Conservation (phyloP, 176 grass and related monocot species). For the Pontederia paniculata region DNA sequence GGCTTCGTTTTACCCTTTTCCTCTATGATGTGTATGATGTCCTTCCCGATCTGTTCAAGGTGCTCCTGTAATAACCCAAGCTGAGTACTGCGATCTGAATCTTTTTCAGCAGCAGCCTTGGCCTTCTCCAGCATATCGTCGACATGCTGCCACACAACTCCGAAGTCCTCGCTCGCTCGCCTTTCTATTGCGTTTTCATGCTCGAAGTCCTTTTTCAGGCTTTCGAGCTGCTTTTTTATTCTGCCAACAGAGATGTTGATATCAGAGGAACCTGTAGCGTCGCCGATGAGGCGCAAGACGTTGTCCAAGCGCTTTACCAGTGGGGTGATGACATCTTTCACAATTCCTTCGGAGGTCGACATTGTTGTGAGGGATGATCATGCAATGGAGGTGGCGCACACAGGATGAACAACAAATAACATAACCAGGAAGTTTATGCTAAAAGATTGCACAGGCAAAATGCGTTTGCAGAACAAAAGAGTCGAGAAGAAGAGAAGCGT, state of each 20-base stretch:
- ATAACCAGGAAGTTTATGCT: too few species aligned
- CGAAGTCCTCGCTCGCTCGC: not conserved
- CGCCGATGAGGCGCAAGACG: not conserved
- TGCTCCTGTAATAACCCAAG: not conserved
- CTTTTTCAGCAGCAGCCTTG: too few species aligned
- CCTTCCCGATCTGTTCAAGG: not conserved
- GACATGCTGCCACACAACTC: not conserved
- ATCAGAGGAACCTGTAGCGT: not conserved
- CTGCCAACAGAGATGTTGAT: not conserved
- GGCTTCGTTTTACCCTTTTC: not conserved
- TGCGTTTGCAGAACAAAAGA: too few species aligned
- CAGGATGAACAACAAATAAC: not conserved
- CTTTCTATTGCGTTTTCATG: not conserved
- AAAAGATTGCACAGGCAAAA: too few species aligned
- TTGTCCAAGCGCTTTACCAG: not conserved
- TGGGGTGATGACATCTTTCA: not conserved
- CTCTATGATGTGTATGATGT: not conserved
- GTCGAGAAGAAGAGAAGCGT: too few species aligned
- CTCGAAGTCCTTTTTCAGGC: not conserved
- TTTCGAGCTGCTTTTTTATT: not conserved
- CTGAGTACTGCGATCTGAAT: too few species aligned
- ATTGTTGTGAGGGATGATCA: not conserved
- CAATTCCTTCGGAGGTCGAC: not conserved
- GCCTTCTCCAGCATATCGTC: not conserved
- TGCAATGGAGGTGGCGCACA: not conserved